These are phyloP conservation scores for Didymella pinodella DNA, from an alignment of 2,329 filamentous ascomycete species.

Conservation along the genomic window DNA sequence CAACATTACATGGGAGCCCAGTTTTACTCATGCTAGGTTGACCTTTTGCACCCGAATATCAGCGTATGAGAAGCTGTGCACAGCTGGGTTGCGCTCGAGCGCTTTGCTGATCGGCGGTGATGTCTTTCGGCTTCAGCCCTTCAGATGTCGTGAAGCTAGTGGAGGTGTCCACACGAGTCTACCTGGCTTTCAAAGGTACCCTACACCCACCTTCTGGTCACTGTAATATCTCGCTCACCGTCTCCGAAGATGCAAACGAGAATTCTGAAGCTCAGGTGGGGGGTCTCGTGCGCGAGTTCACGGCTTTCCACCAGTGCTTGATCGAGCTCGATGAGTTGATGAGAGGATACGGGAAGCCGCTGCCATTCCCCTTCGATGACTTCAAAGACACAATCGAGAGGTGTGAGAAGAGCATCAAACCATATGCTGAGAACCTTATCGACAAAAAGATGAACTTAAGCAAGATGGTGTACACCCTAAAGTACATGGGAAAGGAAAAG, in stretches of 20 bases:
- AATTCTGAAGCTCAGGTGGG: slow-evolving; percentile 46
- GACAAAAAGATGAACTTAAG: slow-evolving; percentile 43
- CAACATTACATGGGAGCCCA: slow-evolving; percentile 14
- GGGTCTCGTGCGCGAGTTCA: slow-evolving; percentile 42
- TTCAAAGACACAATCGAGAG: slow-evolving; percentile 43
- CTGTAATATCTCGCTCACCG: slow-evolving; percentile 18
- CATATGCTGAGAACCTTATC: slow-evolving; percentile 41
- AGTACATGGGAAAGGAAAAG: slow-evolving; percentile 47
- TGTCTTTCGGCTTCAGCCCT: slow-evolving; percentile 46
- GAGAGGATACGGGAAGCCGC: slow-evolving; percentile 43
- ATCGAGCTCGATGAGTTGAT: slow-evolving; percentile 40
- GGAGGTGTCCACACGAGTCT: slow-evolving; percentile 43
- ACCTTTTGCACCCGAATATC: slow-evolving; percentile 4
- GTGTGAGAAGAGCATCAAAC: slow-evolving; percentile 41
- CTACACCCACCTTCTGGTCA: background rate
- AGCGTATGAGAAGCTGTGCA: slow-evolving; percentile 35
- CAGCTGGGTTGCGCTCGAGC: slow-evolving; percentile 37
- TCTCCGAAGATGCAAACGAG: slow-evolving; percentile 43
- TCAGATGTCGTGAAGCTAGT: slow-evolving; percentile 44
- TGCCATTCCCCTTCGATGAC: slow-evolving; percentile 42
- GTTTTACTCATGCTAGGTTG: background rate
- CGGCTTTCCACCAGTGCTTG: slow-evolving; percentile 41
- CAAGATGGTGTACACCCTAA: slow-evolving; percentile 42
- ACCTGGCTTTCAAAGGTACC: slow-evolving; percentile 46
- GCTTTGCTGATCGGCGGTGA: slow-evolving; percentile 33